phyloP scores from a whole-genome alignment of 2,329 filamentous ascomycete genomes.

The Beauveria australis region DNA sequence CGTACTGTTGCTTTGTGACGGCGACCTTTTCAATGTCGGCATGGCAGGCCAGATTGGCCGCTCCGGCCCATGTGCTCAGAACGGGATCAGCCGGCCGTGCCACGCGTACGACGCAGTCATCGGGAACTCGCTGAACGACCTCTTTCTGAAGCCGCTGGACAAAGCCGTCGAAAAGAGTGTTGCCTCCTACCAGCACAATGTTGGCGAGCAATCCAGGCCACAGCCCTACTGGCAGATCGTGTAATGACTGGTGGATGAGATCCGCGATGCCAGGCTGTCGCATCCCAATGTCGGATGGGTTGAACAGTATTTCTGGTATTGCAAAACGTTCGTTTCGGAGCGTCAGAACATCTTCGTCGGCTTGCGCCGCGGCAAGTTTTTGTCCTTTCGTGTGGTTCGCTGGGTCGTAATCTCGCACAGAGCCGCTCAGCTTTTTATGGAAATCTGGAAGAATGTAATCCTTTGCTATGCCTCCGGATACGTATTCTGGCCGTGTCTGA shows the following conservation, averaged over 20 bases:
- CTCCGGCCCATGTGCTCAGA: constrained; percentile 77
- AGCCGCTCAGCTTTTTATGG: constrained; percentile 51
- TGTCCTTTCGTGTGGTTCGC: constrained; percentile 45
- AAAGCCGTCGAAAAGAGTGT: constrained; percentile 71
- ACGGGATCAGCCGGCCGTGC: constrained; percentile 64
- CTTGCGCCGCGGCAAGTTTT: constrained; percentile 35
- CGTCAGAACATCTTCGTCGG: constrained; percentile 69
- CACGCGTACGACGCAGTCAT: constrained; percentile 71
- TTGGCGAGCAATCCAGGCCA: constrained; percentile 82
- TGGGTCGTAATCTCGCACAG: constrained; percentile 71
- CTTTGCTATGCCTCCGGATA: constrained; percentile 58
- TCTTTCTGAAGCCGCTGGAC: constrained; percentile 70
- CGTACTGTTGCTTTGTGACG: constrained; percentile 85
- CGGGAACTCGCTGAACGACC: constrained; percentile 60
- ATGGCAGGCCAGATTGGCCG: constrained; percentile 66
- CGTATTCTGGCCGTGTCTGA: constrained; percentile 42
- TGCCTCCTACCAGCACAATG: constrained; percentile 82
- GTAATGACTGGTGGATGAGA: constrained; percentile 71
- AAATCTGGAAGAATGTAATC: constrained; percentile 91
- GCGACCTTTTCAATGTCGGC: constrained; percentile 57
- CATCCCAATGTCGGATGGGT: constrained; percentile 76
- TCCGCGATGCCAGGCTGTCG: constrained; percentile 75
- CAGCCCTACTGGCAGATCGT: constrained; percentile 67
- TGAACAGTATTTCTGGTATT: constrained; percentile 85
- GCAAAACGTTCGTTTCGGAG: constrained; percentile 87